Percentiles rank a stretch among this genome's conserved stretches.
Evolutionary conservation across 441 rosid species (phyloP).

Genomic region (Capsella rubella): DNA sequence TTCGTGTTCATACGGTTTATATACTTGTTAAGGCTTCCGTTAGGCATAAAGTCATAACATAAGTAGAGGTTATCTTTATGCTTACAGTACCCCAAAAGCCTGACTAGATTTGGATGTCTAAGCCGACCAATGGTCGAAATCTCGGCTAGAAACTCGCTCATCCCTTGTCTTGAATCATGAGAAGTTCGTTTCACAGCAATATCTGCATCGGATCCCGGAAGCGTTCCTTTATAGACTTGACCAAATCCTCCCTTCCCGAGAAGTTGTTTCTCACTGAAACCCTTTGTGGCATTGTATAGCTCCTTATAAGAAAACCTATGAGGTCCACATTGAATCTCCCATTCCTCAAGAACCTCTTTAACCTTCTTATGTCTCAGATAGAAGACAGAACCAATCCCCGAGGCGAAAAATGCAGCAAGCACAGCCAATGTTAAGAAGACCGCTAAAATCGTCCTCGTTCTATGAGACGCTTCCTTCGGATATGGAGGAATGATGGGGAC

Average conservation of each 20-base stretch:
- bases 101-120: constrained; percentile 54
- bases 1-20: constrained; percentile 18
- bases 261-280: constrained; percentile 51
- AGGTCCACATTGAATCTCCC: constrained; percentile 55
- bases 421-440: constrained; percentile 47
- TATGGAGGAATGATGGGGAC: constrained; percentile 42
- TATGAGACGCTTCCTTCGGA: constrained; percentile 32
- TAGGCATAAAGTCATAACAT: constrained; percentile 57
- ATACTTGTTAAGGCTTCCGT: constrained; percentile 52
- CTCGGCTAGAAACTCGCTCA: constrained; percentile 56
- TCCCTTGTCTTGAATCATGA: constrained; percentile 54
- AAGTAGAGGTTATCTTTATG: constrained; percentile 47
- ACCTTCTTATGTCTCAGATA: constrained; percentile 55
- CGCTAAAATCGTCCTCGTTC: constrained; percentile 37
- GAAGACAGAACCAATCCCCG: constrained; percentile 39
- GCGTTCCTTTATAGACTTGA: constrained; percentile 50
- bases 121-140: constrained; percentile 54
- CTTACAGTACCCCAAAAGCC: constrained; percentile 50
- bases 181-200: constrained; percentile 56
- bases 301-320: constrained; percentile 56
- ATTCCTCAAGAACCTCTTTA: constrained; percentile 56
- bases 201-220: constrained; percentile 37
- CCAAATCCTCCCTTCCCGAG: constrained; percentile 57
- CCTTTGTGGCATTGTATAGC: constrained; percentile 53
- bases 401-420: constrained; percentile 30